A percentile compares a stretch with the other conserved stretches of the same genome.
phyloP scores from a whole-genome alignment of 768 basidiomycete species.

The Lyophyllum decastes region DNA sequence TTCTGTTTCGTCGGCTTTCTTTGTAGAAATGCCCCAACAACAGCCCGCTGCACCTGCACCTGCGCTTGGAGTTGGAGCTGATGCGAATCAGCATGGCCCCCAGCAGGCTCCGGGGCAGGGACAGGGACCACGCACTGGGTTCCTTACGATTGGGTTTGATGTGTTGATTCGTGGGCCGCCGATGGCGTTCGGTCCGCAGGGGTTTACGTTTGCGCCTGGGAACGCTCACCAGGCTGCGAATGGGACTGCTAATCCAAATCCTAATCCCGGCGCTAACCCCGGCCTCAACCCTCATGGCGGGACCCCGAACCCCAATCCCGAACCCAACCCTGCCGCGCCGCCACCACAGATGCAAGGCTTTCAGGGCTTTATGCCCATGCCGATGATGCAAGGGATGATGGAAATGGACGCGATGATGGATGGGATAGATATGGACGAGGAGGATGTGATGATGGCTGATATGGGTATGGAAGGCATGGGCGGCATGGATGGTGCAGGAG shows the following conservation, averaged over 20 bases:
- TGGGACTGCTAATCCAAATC: not conserved
- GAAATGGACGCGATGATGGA: not conserved
- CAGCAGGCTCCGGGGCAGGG: no score
- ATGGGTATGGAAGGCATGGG: not conserved
- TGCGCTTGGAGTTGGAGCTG: not conserved
- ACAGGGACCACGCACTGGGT: constrained; percentile 3
- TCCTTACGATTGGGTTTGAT: constrained; percentile 42
- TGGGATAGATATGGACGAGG: not conserved
- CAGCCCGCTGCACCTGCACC: no score
- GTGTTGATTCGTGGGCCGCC: constrained; percentile 30
- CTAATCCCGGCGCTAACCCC: no score
- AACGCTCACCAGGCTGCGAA: not conserved
- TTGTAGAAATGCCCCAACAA: no score
- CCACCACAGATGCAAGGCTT: not conserved
- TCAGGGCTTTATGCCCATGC: not conserved
- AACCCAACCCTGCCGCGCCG: not conserved
- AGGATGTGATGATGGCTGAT: not conserved
- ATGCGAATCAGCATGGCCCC: not conserved
- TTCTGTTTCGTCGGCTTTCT: no score
- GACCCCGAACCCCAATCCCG: not conserved
- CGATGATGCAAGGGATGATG: not conserved
- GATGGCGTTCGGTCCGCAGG: not conserved
- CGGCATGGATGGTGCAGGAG: not conserved
- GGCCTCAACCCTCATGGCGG: not conserved
- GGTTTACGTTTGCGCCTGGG: no score